Evolutionary conservation across 306 rosid genomes (phyloP).

Genomic region (Medicago arabica): DNA sequence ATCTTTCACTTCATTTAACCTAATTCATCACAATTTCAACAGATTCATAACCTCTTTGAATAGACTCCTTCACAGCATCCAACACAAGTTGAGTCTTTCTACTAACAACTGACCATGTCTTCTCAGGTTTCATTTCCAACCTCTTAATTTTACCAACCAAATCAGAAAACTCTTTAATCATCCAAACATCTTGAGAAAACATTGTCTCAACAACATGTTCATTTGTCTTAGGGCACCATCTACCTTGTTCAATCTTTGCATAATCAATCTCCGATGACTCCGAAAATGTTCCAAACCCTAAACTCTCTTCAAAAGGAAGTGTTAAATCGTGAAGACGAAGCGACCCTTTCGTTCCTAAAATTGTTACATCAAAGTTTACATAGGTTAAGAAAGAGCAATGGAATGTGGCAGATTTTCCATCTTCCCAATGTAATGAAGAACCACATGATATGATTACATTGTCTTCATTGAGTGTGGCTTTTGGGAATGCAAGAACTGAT

Average conservation of each 20-base stretch:
- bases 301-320: slow-evolving; percentile 44
- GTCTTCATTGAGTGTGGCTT: slow-evolving; percentile 35
- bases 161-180: slow-evolving; percentile 47
- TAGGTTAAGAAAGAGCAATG: slow-evolving; percentile 46
- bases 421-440: slow-evolving; percentile 53
- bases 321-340: slow-evolving; percentile 41
- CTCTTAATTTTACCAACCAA: slow-evolving; percentile 39
- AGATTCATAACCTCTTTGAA: slow-evolving; percentile 40
- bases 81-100: slow-evolving; percentile 45
- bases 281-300: slow-evolving; percentile 31
- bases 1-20: background rate
- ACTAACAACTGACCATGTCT: slow-evolving; percentile 34
- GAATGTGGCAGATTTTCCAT: slow-evolving; percentile 45
- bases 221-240: slow-evolving; percentile 47
- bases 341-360: slow-evolving; percentile 45
- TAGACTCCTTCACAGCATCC: slow-evolving; percentile 55
- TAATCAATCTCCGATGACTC: slow-evolving; percentile 48
- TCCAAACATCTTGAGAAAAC: slow-evolving; percentile 46
- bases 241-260: slow-evolving; percentile 39
- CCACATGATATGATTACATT: slow-evolving; percentile 52
- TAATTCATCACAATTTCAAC: slow-evolving; percentile 31
- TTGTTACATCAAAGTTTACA: slow-evolving; percentile 37
- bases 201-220: slow-evolving; percentile 44
- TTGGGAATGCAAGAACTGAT: slow-evolving; percentile 46
- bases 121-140: slow-evolving; percentile 38